These are phyloP conservation scores for Hymenoscyphus linearis DNA, from an alignment of 2,329 filamentous ascomycete species.

Conservation along the genomic window DNA sequence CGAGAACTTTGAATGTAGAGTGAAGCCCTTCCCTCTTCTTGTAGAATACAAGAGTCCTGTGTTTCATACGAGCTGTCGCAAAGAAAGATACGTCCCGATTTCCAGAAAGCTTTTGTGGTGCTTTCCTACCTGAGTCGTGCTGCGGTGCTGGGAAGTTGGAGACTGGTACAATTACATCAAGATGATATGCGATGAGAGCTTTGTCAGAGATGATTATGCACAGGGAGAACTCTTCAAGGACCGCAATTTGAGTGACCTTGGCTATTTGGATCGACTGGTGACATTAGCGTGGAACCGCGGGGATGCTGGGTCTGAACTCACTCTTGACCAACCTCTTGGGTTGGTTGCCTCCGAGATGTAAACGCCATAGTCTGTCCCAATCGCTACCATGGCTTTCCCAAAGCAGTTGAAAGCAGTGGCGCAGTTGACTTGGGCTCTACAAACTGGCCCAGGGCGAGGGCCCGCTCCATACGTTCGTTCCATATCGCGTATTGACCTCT, in stretches of 20 bases:
- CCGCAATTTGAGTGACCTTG: conserved; percentile 85
- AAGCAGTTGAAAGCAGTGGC: conserved; percentile 83
- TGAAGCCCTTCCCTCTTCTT: conserved; percentile 91
- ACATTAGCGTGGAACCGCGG: conserved; percentile 14
- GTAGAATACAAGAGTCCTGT: conserved; percentile 90
- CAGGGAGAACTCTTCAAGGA: conserved; percentile 92
- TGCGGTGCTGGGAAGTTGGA: conserved; percentile 55
- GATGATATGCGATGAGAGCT: conserved; percentile 84
- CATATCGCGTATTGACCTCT: conserved; percentile 83
- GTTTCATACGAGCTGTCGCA: conserved; percentile 93
- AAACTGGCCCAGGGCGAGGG: conserved; percentile 70
- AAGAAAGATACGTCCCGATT: conserved; percentile 96
- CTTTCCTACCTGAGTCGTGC: conserved; percentile 70
- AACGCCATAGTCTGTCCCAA: conserved; percentile 92
- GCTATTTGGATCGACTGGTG: conserved; percentile 63
- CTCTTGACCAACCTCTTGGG: conserved; percentile 84
- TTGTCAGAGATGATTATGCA: conserved; percentile 90
- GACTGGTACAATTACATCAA: conserved; percentile 73
- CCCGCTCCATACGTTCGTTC: conserved; percentile 70
- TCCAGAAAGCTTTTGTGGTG: conserved; percentile 84
- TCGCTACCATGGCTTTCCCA: conserved; percentile 81
- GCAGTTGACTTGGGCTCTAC: conserved; percentile 83
- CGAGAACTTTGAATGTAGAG: conserved; percentile 93
- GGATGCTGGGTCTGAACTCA: conserved; percentile 41
- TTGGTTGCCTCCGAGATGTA: conserved; percentile 85